These are phyloP conservation scores for Psilocybe cyanescens DNA, from an alignment of 768 basidiomycete genomes.

Conservation along the genomic window DNA sequence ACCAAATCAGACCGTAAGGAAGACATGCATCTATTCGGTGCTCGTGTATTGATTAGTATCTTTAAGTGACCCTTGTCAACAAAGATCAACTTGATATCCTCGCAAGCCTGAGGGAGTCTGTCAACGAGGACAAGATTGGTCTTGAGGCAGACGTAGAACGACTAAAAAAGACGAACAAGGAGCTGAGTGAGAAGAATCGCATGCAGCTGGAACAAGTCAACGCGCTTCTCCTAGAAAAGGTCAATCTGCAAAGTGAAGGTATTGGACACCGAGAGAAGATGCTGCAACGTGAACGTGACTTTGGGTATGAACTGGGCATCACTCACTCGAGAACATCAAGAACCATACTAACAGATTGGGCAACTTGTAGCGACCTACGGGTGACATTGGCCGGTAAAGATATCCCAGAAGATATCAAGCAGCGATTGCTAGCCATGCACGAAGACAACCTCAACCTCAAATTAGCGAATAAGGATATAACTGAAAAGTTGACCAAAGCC, in stretches of 20 bases:
- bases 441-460: slow-evolving; percentile 76
- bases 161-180: slow-evolving; percentile 68
- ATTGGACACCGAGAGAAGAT: slow-evolving; percentile 87
- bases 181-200: slow-evolving; percentile 79
- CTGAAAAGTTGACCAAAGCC: slow-evolving; percentile 83
- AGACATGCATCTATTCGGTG: slow-evolving; percentile 11
- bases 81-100: slow-evolving; percentile 94
- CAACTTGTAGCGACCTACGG: slow-evolving; percentile 64
- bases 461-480: slow-evolving; percentile 68
- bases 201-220: slow-evolving; percentile 93
- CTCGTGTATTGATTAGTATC: slow-evolving; percentile 5
- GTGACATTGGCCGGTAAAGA: slow-evolving; percentile 78
- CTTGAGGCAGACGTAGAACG: slow-evolving; percentile 71
- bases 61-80: slow-evolving; percentile 84
- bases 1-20: slow-evolving; percentile 83
- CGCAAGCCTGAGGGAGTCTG: slow-evolving; percentile 81
- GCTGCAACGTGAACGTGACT: slow-evolving; percentile 84
- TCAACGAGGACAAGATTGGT: slow-evolving; percentile 82
- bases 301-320: slow-evolving; percentile 54
- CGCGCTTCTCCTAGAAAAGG: slow-evolving; percentile 86
- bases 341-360: background rate
- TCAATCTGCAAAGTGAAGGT: slow-evolving; percentile 87
- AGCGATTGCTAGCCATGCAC: slow-evolving; percentile 72
- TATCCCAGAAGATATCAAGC: slow-evolving; percentile 81
- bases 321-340: background rate